phyloP scores from a whole-genome alignment of 2,329 filamentous ascomycete species.

The Saccharata proteae region DNA sequence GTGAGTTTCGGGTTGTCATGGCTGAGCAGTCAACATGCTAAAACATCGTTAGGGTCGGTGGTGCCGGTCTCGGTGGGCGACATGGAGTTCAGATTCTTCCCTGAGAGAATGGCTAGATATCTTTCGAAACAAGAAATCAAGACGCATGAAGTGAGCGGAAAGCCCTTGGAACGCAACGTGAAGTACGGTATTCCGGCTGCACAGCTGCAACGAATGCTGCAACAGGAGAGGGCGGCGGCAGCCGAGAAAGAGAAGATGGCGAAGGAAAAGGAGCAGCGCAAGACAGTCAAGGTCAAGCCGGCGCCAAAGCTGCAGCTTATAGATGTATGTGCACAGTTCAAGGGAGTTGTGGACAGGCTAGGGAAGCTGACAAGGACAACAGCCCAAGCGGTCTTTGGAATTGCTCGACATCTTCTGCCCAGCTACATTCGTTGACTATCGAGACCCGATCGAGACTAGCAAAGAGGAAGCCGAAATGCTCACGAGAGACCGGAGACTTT shows the following conservation, averaged over 20 bases:
- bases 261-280: too few relatives aligned
- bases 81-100: slow-evolving; percentile 46
- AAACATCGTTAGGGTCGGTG: slow-evolving; percentile 33
- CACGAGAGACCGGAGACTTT: slow-evolving; percentile 1
- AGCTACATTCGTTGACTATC: too few relatives aligned
- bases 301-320: too few relatives aligned
- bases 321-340: too few relatives aligned
- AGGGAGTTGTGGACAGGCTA: neutral
- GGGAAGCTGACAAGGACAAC: slow-evolving; percentile 7
- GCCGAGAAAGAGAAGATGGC: neutral
- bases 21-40: neutral
- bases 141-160: slow-evolving; percentile 32
- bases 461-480: slow-evolving; percentile 4
- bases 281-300: too few relatives aligned
- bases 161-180: slow-evolving; percentile 34
- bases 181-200: too few relatives aligned
- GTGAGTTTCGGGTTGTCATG: slow-evolving; percentile 12
- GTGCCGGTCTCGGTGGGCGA: slow-evolving; percentile 38
- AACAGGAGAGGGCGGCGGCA: too few relatives aligned
- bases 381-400: slow-evolving; percentile 33
- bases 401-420: slow-evolving; percentile 38
- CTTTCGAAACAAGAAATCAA: slow-evolving; percentile 33
- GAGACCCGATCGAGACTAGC: too few relatives aligned
- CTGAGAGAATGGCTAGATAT: slow-evolving; percentile 39
- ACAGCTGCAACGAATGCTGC: too few relatives aligned